Percentiles rank a stretch among this genome's conserved stretches.
Conservation (phyloP, 148 eudicot genomes). For the Chenopodium formosanum region DNA sequence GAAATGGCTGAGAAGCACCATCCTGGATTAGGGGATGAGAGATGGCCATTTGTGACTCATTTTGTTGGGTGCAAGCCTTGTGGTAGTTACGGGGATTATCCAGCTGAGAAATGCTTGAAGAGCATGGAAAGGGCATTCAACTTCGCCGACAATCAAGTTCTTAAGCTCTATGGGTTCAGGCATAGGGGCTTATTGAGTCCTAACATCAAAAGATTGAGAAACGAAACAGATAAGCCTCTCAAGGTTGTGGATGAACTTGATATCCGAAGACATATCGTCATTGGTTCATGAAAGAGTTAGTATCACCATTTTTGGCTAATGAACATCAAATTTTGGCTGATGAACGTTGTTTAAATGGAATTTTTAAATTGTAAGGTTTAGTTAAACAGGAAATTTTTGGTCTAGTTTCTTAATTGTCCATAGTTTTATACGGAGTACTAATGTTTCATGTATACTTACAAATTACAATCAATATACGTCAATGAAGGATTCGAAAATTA, state of each 20-base stretch:
- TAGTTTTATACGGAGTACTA: background rate
- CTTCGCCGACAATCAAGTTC: constrained; percentile 84
- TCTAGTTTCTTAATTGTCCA: background rate
- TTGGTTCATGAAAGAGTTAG: constrained; percentile 20
- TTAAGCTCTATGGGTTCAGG: constrained; percentile 63
- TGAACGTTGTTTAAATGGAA: background rate
- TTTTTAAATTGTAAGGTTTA: too few relatives aligned
- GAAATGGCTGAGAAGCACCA: constrained; percentile 55
- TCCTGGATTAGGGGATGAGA: constrained; percentile 57
- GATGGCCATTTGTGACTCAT: constrained; percentile 82
- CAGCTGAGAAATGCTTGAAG: constrained; percentile 57
- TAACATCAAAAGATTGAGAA: constrained; percentile 49
- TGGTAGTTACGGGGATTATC: constrained; percentile 68
- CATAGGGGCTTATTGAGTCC: constrained; percentile 66
- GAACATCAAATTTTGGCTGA: background rate
- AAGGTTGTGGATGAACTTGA: constrained; percentile 48
- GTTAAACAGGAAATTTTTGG: background rate
- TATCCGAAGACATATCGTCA: constrained; percentile 36
- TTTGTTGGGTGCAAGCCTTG: constrained; percentile 83
- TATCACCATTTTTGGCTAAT: background rate
- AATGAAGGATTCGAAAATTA: background rate
- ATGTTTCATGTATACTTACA: background rate
- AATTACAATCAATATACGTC: background rate
- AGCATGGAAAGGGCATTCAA: constrained; percentile 76
- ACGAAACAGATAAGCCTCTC: constrained; percentile 52